Evolutionary conservation across 2,329 filamentous ascomycete genomes (phyloP).

Genomic region (Alternaria solani): DNA sequence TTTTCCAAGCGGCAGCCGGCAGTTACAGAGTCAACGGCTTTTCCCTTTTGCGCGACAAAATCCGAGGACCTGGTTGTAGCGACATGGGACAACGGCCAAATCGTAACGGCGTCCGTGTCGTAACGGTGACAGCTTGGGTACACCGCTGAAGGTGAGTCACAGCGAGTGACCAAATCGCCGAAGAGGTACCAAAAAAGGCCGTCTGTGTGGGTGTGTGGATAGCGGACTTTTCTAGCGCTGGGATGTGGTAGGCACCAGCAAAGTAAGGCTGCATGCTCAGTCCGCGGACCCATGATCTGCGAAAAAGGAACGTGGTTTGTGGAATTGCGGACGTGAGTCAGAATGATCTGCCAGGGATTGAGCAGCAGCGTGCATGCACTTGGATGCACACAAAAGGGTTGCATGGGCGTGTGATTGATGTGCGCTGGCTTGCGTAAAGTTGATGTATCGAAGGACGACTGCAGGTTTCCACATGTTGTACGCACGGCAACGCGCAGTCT

Average conservation of each 20-base stretch:
- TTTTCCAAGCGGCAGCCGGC: conserved; percentile 10
- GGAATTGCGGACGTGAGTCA: conserved; percentile 26
- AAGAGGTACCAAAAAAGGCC: conserved; percentile 1
- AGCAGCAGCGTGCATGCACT: conserved; percentile 2
- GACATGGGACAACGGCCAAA: conserved; percentile 14
- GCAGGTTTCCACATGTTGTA: conserved; percentile 30
- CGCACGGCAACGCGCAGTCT: conserved; percentile 14
- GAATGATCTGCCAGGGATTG: conserved; percentile 34
- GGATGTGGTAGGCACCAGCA: conserved; percentile 4
- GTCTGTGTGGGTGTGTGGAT: background rate
- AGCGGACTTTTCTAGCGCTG: conserved; percentile 5
- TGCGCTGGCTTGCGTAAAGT: conserved; percentile 20
- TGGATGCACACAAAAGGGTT: conserved; percentile 13
- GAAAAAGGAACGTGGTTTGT: conserved; percentile 29
- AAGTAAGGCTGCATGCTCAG: conserved; percentile 7
- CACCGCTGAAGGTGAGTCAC: conserved; percentile 27
- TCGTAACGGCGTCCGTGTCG: conserved; percentile 17
- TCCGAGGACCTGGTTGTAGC: conserved; percentile 22
- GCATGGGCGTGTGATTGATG: conserved; percentile 39
- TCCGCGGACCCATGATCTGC: conserved; percentile 17
- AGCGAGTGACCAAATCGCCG: conserved; percentile 8
- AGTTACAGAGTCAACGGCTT: conserved; percentile 17
- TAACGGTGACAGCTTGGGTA: conserved; percentile 15
- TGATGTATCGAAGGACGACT: conserved; percentile 30
- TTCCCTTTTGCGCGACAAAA: conserved; percentile 9